phyloP scores from a whole-genome alignment of 2,329 filamentous ascomycete species.

The Decorospora gaudefroyi region DNA sequence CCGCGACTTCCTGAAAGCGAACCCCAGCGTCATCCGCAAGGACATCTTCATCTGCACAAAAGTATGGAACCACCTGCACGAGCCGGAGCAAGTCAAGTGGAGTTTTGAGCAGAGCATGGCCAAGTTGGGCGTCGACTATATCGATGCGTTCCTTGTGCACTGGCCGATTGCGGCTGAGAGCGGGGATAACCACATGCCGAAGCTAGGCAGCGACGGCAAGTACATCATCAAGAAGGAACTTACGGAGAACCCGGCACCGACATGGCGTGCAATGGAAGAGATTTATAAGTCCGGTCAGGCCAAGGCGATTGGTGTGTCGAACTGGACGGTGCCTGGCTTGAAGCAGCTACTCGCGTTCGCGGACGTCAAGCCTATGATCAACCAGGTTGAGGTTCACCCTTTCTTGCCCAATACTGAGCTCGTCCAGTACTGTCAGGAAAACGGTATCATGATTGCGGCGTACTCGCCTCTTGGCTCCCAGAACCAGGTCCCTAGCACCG shows the following conservation, averaged over 20 bases:
- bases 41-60: slow-evolving; percentile 77
- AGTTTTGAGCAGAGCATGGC: slow-evolving; percentile 65
- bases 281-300: slow-evolving; percentile 64
- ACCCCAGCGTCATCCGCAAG: slow-evolving; percentile 60
- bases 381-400: slow-evolving; percentile 76
- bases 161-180: slow-evolving; percentile 59
- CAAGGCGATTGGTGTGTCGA: slow-evolving; percentile 72
- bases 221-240: slow-evolving; percentile 68
- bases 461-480: slow-evolving; percentile 72
- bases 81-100: slow-evolving; percentile 63
- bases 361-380: slow-evolving; percentile 68
- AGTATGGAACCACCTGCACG: slow-evolving; percentile 62
- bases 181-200: slow-evolving; percentile 58
- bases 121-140: slow-evolving; percentile 64
- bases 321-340: slow-evolving; percentile 69
- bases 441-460: slow-evolving; percentile 65
- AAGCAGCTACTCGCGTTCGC: slow-evolving; percentile 69
- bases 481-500: slow-evolving; percentile 69
- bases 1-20: slow-evolving; percentile 59
- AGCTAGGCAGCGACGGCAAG: slow-evolving; percentile 59
- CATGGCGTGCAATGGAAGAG: slow-evolving; percentile 70
- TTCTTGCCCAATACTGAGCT: slow-evolving; percentile 69
- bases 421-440: slow-evolving; percentile 61
- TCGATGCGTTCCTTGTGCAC: slow-evolving; percentile 74
- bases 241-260: slow-evolving; percentile 68